These are phyloP conservation scores for Musa schizocarpa DNA, from an alignment of 176 grass and related monocot species.

Conservation along the genomic window DNA sequence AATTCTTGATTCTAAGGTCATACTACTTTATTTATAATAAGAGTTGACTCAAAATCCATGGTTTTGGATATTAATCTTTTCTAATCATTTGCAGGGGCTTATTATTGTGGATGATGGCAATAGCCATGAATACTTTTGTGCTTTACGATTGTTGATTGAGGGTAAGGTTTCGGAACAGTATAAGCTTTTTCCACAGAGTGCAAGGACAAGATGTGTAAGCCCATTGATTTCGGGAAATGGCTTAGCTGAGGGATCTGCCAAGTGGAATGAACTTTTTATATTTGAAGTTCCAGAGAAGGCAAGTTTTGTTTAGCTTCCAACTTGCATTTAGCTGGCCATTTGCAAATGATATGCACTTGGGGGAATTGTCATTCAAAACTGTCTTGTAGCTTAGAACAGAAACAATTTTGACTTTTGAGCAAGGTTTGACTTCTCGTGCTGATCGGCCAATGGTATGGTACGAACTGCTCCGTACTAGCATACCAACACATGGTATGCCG, in stretches of 20 bases:
- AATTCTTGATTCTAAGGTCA: slow-evolving; percentile 82
- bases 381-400: too few species aligned
- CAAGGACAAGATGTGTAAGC: slow-evolving; percentile 90
- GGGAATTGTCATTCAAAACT: too few species aligned
- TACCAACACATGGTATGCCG: too few species aligned
- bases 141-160: slow-evolving; percentile 76
- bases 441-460: too few species aligned
- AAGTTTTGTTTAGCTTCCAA: background rate
- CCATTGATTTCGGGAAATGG: slow-evolving; percentile 36
- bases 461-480: too few species aligned
- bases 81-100: slow-evolving; percentile 47
- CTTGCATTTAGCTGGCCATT: too few species aligned
- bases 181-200: slow-evolving; percentile 95
- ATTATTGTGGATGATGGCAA: slow-evolving; percentile 89
- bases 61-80: background rate
- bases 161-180: slow-evolving; percentile 73
- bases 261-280: slow-evolving; percentile 99
- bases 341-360: too few species aligned
- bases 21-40: background rate
- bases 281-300: slow-evolving; percentile 98
- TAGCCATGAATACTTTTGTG: slow-evolving; percentile 87
- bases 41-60: background rate
- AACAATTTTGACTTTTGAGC: too few species aligned
- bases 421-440: too few species aligned
- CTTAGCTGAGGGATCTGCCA: slow-evolving; percentile 33